Percentiles rank a stretch among this genome's conserved stretches.
Conservation (phyloP, 2,329 filamentous ascomycete genomes). For the Arthrobotrys sinensis region DNA sequence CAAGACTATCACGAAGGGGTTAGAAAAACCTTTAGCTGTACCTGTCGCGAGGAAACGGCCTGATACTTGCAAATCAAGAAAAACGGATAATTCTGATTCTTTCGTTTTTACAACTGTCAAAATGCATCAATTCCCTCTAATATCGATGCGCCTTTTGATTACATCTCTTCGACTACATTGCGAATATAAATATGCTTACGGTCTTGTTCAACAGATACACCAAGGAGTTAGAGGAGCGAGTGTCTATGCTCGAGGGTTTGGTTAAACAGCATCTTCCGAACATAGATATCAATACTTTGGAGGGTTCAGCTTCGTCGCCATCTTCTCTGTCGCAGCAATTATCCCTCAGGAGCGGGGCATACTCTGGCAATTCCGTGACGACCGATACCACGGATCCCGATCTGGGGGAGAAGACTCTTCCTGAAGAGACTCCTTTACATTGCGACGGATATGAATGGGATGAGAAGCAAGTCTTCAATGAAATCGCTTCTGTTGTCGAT, state of each 20-base stretch:
- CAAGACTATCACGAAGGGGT: constrained; percentile 52
- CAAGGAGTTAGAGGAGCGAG: constrained; percentile 52
- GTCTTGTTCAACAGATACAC: constrained; percentile 58
- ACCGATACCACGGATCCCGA: constrained; percentile 57
- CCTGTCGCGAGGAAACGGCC: constrained; percentile 47
- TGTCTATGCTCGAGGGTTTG: constrained; percentile 58
- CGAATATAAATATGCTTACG: constrained; percentile 53
- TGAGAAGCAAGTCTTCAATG: constrained; percentile 59
- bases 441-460: constrained; percentile 60
- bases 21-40: constrained; percentile 50
- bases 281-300: constrained; percentile 52
- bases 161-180: constrained; percentile 63
- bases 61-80: constrained; percentile 50
- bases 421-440: constrained; percentile 54
- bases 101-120: constrained; percentile 32
- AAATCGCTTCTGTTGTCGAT: constrained; percentile 57
- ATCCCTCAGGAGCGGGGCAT: constrained; percentile 59
- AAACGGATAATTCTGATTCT: constrained; percentile 30
- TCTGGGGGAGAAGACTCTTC: constrained; percentile 51
- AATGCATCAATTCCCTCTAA: constrained; percentile 47
- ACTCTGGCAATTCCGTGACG: constrained; percentile 61
- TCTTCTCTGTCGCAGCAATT: constrained; percentile 54
- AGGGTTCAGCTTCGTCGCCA: constrained; percentile 53
- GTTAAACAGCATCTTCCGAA: constrained; percentile 57
- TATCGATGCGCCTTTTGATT: constrained; percentile 56